phyloP scores from a whole-genome alignment of 2,329 filamentous ascomycete species.

The Penicillium sp. region DNA sequence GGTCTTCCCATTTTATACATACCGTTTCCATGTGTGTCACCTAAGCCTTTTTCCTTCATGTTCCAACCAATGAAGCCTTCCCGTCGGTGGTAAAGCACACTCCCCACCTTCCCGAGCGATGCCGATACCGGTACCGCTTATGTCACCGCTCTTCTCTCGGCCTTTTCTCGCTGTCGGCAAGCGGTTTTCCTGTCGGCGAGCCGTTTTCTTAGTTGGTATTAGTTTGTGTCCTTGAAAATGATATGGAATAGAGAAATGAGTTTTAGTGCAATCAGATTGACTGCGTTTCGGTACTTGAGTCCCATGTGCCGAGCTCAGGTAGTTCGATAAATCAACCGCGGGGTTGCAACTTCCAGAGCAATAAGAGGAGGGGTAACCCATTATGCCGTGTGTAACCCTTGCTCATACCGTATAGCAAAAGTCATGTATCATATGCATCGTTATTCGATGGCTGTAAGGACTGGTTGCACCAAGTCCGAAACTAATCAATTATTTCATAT shows the following conservation, averaged over 20 bases:
- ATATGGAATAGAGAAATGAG: not conserved
- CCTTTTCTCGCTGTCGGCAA: conserved; percentile 4
- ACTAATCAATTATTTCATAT: no score
- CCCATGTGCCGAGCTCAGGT: not conserved
- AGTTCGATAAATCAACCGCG: not conserved
- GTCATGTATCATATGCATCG: no score
- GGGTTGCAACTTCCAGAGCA: not conserved
- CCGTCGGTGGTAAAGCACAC: conserved; percentile 13
- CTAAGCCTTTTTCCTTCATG: conserved; percentile 8
- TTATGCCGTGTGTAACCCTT: no score
- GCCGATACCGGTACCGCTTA: conserved; percentile 18
- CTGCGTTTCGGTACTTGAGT: not conserved
- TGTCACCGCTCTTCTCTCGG: conserved; percentile 12
- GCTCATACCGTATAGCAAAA: no score
- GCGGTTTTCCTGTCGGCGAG: no score
- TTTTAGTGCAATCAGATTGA: not conserved
- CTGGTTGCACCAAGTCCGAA: no score
- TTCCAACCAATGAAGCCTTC: conserved; percentile 11
- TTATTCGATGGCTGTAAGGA: no score
- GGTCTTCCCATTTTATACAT: not conserved
- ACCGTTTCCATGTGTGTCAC: conserved; percentile 4
- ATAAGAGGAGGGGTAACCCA: no score
- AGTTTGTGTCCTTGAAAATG: no score
- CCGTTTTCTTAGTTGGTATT: not conserved
- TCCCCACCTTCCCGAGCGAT: conserved; percentile 13